Evolutionary conservation across 1,284 basidiomycete species (phyloP).

Genomic region (Malassezia nana): DNA sequence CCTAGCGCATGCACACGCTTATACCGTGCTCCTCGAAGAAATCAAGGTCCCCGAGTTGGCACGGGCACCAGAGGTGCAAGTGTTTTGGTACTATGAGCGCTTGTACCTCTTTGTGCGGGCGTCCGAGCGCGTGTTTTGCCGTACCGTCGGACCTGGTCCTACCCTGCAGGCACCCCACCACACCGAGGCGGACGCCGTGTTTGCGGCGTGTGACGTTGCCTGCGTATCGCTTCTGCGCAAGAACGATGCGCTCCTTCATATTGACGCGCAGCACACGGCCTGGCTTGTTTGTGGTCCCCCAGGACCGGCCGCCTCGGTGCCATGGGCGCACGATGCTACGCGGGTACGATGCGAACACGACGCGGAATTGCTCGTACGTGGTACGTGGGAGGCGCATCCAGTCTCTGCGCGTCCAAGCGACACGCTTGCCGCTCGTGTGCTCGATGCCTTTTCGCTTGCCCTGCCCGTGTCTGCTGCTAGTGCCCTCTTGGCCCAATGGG

Average conservation of each 20-base stretch:
- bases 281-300: neutral
- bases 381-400: neutral
- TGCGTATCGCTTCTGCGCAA: neutral
- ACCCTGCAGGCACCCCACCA: neutral
- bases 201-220: neutral
- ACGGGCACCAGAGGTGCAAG: neutral
- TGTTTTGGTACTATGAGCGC: neutral
- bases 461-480: neutral
- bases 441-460: conserved; percentile 3
- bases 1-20: conserved; percentile 31
- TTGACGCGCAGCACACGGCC: neutral
- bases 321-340: neutral
- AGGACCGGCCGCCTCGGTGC: neutral
- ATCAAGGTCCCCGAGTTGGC: conserved; percentile 17
- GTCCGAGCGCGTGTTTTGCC: neutral
- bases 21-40: conserved; percentile 29
- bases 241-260: neutral
- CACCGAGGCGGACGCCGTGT: neutral
- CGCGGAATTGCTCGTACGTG: neutral
- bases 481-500: neutral
- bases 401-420: neutral
- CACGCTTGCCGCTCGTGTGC: neutral
- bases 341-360: neutral
- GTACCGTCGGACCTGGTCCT: neutral
- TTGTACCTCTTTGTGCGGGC: neutral